Evolutionary conservation across 257 asterid genomes (phyloP).

Genomic region (Paulownia fortunei): DNA sequence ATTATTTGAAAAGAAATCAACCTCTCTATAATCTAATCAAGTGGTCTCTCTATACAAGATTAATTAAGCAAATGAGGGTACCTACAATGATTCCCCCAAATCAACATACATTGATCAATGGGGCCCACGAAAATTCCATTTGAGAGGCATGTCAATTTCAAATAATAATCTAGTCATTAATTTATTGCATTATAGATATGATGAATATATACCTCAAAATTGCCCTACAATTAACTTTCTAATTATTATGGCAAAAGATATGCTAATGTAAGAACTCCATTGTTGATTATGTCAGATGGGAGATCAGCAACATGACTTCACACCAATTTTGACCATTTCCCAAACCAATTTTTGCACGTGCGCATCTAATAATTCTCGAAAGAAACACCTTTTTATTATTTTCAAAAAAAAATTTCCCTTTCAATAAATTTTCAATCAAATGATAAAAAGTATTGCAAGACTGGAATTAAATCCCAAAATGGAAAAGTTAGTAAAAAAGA

Average conservation of each 20-base stretch:
- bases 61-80: background rate
- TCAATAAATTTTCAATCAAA: slow-evolving; percentile 4
- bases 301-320: slow-evolving; percentile 27
- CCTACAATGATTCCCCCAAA: background rate
- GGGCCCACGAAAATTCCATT: slow-evolving; percentile 15
- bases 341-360: slow-evolving; percentile 26
- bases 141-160: background rate
- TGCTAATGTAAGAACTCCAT: background rate
- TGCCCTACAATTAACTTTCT: background rate
- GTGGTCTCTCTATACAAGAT: background rate
- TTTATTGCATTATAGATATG: background rate
- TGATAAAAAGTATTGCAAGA: background rate
- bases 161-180: background rate
- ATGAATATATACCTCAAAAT: slow-evolving; percentile 7
- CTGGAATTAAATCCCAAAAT: slow-evolving; percentile 14
- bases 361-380: background rate
- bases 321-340: slow-evolving; percentile 34
- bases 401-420: background rate
- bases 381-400: background rate
- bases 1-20: background rate
- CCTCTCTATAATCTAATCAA: background rate
- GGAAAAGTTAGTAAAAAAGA: slow-evolving; percentile 19
- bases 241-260: background rate
- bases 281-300: slow-evolving; percentile 11
- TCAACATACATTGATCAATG: background rate